A percentile compares a stretch with the other conserved stretches of the same genome.
Conservation (phyloP, 768 basidiomycete species). For the Rhodotorula paludigena region DNA sequence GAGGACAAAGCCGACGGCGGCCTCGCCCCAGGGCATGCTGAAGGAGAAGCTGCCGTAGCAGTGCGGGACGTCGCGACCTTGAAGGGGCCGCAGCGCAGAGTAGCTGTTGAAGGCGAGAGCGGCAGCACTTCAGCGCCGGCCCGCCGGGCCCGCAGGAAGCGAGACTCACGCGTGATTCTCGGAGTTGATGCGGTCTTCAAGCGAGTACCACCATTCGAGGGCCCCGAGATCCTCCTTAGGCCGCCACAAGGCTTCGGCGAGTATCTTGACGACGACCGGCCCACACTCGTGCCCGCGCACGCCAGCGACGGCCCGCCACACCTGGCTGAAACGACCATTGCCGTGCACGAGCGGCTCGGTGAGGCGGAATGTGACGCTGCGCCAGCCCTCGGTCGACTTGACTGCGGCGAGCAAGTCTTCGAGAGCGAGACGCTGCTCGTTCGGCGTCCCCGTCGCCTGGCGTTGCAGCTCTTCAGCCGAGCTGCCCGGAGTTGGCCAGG, state of each 20-base stretch:
- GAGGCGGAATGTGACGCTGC: neutral
- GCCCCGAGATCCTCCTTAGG: neutral
- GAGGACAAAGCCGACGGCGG: neutral
- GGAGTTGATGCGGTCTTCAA: neutral
- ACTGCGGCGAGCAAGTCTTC: neutral
- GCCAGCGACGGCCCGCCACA: neutral
- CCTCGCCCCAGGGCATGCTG: neutral
- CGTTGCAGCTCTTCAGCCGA: neutral
- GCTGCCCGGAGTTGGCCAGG: too few relatives aligned
- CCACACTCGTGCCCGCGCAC: neutral
- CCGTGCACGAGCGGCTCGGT: neutral
- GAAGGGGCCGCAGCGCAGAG: neutral
- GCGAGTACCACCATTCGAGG: accelerated
- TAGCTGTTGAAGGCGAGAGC: neutral
- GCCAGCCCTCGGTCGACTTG: neutral
- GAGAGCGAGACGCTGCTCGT: neutral
- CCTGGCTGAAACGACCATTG: neutral
- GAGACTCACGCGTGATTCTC: neutral
- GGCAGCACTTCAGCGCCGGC: neutral
- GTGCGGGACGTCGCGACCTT: neutral
- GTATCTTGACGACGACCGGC: neutral
- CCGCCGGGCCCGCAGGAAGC: neutral
- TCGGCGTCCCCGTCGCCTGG: neutral
- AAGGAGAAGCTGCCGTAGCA: neutral
- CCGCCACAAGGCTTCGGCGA: neutral